Evolutionary conservation across 306 rosid species (phyloP).

Genomic region (Malus orientalis): DNA sequence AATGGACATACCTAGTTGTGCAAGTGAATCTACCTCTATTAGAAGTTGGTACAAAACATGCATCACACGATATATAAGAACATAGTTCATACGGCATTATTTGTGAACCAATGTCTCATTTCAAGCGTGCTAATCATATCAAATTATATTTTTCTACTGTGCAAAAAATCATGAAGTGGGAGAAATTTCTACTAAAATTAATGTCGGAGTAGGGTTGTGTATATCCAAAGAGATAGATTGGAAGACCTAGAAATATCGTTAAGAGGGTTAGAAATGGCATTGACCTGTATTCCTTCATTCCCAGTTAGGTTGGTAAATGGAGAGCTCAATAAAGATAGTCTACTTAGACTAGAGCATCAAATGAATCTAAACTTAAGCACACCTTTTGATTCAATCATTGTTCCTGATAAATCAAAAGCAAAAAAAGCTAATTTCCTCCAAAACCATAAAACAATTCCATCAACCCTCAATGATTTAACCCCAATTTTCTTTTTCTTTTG

Average conservation of each 20-base stretch:
- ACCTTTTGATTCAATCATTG: slow-evolving; percentile 26
- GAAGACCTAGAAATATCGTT: slow-evolving; percentile 29
- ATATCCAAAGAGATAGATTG: slow-evolving; percentile 22
- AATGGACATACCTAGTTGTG: background rate
- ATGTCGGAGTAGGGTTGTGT: background rate
- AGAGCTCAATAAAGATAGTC: slow-evolving; percentile 27
- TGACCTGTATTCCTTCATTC: slow-evolving; percentile 29
- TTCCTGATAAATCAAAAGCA: slow-evolving; percentile 33
- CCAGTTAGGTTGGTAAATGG: slow-evolving; percentile 22
- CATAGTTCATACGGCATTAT: too few species aligned
- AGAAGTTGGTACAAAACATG: too few species aligned
- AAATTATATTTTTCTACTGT: background rate
- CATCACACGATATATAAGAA: background rate
- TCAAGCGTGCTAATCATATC: background rate
- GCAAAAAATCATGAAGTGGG: slow-evolving; percentile 65
- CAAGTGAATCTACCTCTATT: too few species aligned
- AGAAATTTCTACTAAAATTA: slow-evolving; percentile 29
- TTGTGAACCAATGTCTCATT: background rate
- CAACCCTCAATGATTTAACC: slow-evolving; percentile 28
- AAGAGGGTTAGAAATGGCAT: slow-evolving; percentile 57
- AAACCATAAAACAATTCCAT: slow-evolving; percentile 38
- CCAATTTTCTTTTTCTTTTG: slow-evolving; percentile 56
- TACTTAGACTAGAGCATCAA: slow-evolving; percentile 35
- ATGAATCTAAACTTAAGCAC: slow-evolving; percentile 19
- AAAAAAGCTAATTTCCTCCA: slow-evolving; percentile 26